A percentile compares a stretch with the other conserved stretches of the same genome.
Evolutionary conservation across 352 stramenopile species (phyloP).

Genomic region (Pythium myriotylum): DNA sequence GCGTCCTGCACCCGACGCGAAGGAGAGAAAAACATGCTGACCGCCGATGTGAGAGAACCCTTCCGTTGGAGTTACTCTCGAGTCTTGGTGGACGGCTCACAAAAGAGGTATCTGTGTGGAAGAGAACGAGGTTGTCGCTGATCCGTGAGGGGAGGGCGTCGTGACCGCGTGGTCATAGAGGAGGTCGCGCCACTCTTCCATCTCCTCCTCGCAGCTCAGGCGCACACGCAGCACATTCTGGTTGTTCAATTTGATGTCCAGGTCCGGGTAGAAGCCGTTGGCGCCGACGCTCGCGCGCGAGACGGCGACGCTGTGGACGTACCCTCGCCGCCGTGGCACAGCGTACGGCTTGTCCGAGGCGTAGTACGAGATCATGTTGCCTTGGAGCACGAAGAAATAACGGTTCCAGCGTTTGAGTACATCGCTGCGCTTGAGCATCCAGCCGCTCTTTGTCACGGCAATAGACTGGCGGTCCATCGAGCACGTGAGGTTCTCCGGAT

Average conservation of each 20-base stretch:
- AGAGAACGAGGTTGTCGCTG: slow-evolving; percentile 12
- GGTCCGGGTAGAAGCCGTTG: slow-evolving; percentile 28
- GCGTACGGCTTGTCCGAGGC: slow-evolving; percentile 75
- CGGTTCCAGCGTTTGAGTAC: slow-evolving; percentile 61
- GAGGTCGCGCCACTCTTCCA: slow-evolving; percentile 35
- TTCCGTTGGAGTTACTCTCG: slow-evolving; percentile 20
- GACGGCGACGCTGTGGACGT: slow-evolving; percentile 48
- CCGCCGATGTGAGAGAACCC: too few species aligned
- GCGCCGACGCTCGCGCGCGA: slow-evolving; percentile 16
- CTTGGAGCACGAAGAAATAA: slow-evolving; percentile 80
- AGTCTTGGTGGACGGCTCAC: background rate
- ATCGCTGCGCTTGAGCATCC: slow-evolving; percentile 67
- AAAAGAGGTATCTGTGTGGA: slow-evolving; percentile 22
- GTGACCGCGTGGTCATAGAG: slow-evolving; percentile 20
- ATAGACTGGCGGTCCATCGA: slow-evolving; percentile 67
- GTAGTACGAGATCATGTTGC: slow-evolving; percentile 75
- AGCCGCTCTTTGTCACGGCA: slow-evolving; percentile 58
- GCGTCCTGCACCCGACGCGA: too few species aligned
- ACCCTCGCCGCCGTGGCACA: slow-evolving; percentile 60
- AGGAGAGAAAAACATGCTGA: too few species aligned
- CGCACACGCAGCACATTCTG: slow-evolving; percentile 28
- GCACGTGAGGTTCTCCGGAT: slow-evolving; percentile 48
- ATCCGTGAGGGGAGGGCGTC: background rate
- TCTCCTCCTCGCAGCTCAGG: slow-evolving; percentile 29
- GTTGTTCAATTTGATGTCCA: slow-evolving; percentile 32